phyloP scores from a whole-genome alignment of 129 eudicot genomes.

The Oenanthe sinensis region DNA sequence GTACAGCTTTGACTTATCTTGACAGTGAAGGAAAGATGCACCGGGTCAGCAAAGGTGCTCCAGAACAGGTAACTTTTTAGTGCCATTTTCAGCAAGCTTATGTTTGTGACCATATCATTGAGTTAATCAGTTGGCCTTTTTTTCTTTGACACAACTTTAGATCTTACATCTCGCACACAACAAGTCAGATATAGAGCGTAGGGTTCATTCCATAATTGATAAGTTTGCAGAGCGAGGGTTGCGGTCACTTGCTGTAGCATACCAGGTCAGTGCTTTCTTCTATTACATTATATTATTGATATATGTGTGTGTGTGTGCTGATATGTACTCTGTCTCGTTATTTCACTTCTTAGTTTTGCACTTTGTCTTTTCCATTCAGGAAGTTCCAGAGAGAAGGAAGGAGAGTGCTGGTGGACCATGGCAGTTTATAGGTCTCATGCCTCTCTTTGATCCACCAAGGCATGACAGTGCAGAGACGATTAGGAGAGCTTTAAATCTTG shows the following conservation, averaged over 20 bases:
- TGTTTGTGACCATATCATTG: not conserved
- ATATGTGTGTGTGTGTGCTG: not conserved
- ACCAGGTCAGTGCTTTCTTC: constrained; percentile 49
- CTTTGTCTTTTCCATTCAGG: constrained; percentile 34
- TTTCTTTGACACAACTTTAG: constrained; percentile 23
- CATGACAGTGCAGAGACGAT: constrained; percentile 99
- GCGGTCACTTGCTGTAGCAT: constrained; percentile 93
- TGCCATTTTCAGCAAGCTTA: constrained; percentile 2
- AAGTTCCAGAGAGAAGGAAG: constrained; percentile 94
- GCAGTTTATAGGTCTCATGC: constrained; percentile 98
- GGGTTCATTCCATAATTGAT: constrained; percentile 91
- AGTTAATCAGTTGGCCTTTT: not conserved
- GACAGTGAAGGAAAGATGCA: constrained; percentile 86
- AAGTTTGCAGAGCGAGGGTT: constrained; percentile 97
- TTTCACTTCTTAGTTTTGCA: not conserved
- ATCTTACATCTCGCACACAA: constrained; percentile 88
- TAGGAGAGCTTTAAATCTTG: constrained; percentile 91
- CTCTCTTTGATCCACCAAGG: constrained; percentile 96
- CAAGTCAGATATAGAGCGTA: constrained; percentile 88
- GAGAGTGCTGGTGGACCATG: constrained; percentile 98
- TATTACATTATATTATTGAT: not conserved
- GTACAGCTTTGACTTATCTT: constrained; percentile 87
- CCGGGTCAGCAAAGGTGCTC: constrained; percentile 99
- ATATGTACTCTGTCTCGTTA: not conserved
- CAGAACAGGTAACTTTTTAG: constrained; percentile 63